Evolutionary conservation across 495 filamentous ascomycete species (phyloP), one percentile per base, ranked within the genome.

Genomic region (Podospora comata): DNA sequence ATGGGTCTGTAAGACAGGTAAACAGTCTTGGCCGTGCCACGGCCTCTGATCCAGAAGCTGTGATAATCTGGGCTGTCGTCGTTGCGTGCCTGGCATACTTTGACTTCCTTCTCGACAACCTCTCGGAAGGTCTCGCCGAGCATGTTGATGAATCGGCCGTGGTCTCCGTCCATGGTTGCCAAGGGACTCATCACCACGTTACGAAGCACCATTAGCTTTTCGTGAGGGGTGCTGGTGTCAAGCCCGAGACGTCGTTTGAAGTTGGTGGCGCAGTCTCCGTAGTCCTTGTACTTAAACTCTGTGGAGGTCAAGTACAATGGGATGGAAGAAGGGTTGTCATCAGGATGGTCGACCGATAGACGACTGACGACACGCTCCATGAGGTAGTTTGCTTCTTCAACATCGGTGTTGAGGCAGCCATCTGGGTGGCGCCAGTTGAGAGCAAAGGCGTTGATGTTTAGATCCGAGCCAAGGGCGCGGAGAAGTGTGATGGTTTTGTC

Each of bases 361-460:
- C 72, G 62, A 60, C 80, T 66, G 27, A 83, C 72, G n/a, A 85
- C 79, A 18, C 79, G 72, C 58, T 64, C 70, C 71, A 81, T 84
- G 54, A 85, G 74, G 65, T 83, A 81, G 60, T 86, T 84, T 23
- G 82, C 81, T 74, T 83, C 79, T 67, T 83, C 81, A n/a, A 85
- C 79, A 62, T 83, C 79, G 5, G 70, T 73, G 67, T 84, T 84
- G 34, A 79, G 73, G 1, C 30, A 74, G 7, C 77, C 79, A 57
- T 82, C 72, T 1, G 66, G 64, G 60, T 80, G 72, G 4, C 72
- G 58, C 73, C 77, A 85, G 70, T 85, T 85, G 39, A 77, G 70
- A 0, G 77, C 72, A 70, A 85, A 82, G 7, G 76, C 77, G 66
- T 86, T 84, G 74, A 86, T 81, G 60, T 79, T 83, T 32, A 82